Evolutionary conservation across 768 basidiomycete genomes (phyloP), one percentile per base, ranked within the genome.

Genomic region (Dendrothele bispora): DNA sequence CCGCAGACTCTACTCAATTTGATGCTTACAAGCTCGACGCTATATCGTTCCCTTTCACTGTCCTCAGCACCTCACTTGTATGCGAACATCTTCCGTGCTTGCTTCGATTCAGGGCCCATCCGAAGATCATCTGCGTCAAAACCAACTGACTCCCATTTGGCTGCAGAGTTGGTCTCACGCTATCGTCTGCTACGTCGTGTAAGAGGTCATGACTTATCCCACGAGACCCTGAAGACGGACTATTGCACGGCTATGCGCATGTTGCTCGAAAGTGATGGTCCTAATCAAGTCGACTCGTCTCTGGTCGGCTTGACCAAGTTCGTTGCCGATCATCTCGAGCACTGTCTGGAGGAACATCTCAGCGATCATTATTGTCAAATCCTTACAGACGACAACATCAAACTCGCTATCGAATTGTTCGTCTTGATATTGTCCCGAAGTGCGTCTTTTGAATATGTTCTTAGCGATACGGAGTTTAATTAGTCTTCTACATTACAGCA

Each of bases 201-300:
- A 43, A 66, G 73, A 20, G 64, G 57, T 25, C 57, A 61, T 5
- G 68, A 67, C 51, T 49, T 75, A 38, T 62, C 68, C 2, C 34
- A 43, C 3, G 53, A 47, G 24, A 50, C 58, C 22, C 51, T 77
- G 36, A 53, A 59, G 1, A 66, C 69, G 29, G 83, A 83, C 58
- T 57, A 86, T 20, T 83, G 80, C 75, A 75, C 75, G 7, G 74
- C 74, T 5, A 70, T 82, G 48, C 69, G 81, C 51, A 83, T 86
- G 78, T 57, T 80, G n/a, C 57, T 83, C 26, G 85, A 87, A 58
- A 77, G 75, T 53, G 71, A 73, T 29, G 69, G 68, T 3, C 59
- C 69, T 41, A 83, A 82, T 54, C 71, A 71, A 47, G 57, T n/a
- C n/a, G n/a, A n/a, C 51, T 20, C 75, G 82, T 21, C 68, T 84